A percentile compares a stretch with the other conserved stretches of the same genome.
These are phyloP conservation scores for Vigna nakashimae DNA, from an alignment of 306 rosid genomes.

Conservation along the genomic window DNA sequence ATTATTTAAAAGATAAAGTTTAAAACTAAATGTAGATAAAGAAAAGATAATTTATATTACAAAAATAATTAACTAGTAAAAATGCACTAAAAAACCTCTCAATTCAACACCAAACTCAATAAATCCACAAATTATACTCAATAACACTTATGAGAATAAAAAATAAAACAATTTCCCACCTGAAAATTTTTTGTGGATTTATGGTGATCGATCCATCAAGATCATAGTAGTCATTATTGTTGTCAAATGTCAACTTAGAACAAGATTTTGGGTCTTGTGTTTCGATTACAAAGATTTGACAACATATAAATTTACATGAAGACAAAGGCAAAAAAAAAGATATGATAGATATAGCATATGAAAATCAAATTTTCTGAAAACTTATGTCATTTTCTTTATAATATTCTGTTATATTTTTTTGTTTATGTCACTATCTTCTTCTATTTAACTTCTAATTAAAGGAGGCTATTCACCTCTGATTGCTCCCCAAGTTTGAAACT, in stretches of 20 bases:
- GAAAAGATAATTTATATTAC: too few species aligned
- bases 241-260: background rate
- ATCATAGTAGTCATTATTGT: background rate
- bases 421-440: conserved; percentile 11
- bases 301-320: background rate
- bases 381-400: conserved; percentile 7
- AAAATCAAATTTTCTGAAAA: background rate
- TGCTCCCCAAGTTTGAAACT: conserved; percentile 40
- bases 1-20: too few species aligned
- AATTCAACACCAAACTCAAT: too few species aligned
- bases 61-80: too few species aligned
- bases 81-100: too few species aligned
- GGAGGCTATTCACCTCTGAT: conserved; percentile 19
- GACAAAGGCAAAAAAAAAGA: background rate
- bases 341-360: background rate
- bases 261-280: background rate
- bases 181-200: background rate
- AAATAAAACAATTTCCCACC: background rate
- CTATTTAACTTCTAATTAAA: background rate
- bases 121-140: too few species aligned
- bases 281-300: conserved; percentile 10
- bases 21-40: too few species aligned
- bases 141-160: too few species aligned
- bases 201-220: background rate
- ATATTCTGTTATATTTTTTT: conserved; percentile 13